phyloP scores from a whole-genome alignment of 257 asterid genomes.

The Scutellaria minor region DNA sequence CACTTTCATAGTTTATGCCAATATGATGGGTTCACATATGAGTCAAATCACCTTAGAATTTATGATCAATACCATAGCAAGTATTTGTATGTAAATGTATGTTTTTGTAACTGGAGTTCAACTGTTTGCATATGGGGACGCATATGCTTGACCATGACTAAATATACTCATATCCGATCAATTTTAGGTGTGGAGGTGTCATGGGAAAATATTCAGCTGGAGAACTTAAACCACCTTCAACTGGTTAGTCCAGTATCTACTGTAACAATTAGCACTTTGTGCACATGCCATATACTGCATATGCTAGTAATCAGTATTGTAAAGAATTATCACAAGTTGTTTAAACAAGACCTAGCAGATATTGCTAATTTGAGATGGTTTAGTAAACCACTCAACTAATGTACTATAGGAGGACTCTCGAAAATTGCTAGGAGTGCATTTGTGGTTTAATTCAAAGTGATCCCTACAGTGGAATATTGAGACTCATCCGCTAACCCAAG shows the following conservation, averaged over 20 bases:
- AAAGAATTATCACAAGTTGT: background rate
- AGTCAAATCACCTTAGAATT: conserved; percentile 1
- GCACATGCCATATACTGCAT: background rate
- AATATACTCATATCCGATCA: conserved; percentile 20
- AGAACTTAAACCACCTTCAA: conserved; percentile 85
- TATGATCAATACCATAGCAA: background rate
- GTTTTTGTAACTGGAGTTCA: background rate
- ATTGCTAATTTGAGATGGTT: background rate
- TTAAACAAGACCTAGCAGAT: background rate
- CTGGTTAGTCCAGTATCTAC: conserved; percentile 61
- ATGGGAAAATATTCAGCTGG: conserved; percentile 91
- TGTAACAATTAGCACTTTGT: background rate
- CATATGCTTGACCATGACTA: conserved; percentile 24
- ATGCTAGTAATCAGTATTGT: no score
- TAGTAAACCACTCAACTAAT: background rate
- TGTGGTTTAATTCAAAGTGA: background rate
- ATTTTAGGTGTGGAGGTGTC: conserved; percentile 94
- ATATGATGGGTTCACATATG: conserved; percentile 5
- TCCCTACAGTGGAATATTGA: conserved; percentile 3
- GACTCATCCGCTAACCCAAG: background rate
- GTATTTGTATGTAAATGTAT: background rate
- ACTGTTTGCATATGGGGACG: background rate
- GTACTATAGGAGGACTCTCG: background rate
- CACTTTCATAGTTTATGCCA: background rate
- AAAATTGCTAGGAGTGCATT: background rate